phyloP scores from a whole-genome alignment of 2,329 filamentous ascomycete species.

The Epichloe brachyelytri region DNA sequence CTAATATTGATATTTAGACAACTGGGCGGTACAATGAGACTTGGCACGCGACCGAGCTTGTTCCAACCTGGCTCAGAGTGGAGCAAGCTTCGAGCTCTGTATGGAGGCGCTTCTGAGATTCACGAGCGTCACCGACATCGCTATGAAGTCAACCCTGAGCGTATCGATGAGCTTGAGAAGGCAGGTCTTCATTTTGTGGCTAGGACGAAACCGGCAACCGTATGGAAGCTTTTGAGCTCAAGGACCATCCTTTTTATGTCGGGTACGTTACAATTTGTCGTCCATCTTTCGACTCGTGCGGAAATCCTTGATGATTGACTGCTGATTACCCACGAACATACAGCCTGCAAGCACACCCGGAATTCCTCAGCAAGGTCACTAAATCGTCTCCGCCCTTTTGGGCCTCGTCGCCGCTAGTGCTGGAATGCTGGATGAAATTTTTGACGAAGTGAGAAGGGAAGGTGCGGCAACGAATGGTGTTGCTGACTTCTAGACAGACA shows the following conservation, averaged over 20 bases:
- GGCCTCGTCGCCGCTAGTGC: constrained; percentile 73
- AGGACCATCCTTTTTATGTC: constrained; percentile 74
- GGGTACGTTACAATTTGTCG: constrained; percentile 5
- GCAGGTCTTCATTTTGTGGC: constrained; percentile 63
- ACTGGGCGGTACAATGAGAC: constrained; percentile 76
- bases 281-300: neutral
- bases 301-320: neutral
- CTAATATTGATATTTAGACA: constrained; percentile 15
- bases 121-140: constrained; percentile 75
- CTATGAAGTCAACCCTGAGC: constrained; percentile 80
- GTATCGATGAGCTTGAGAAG: constrained; percentile 53
- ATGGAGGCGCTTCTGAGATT: constrained; percentile 44
- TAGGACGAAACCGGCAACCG: constrained; percentile 67
- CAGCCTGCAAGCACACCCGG: constrained; percentile 75
- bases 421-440: constrained; percentile 43
- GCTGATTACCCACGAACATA: neutral
- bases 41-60: constrained; percentile 59
- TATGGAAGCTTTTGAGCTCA: constrained; percentile 74
- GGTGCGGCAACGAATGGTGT: neutral
- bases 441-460: constrained; percentile 5
- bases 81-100: constrained; percentile 64
- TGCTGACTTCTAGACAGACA: constrained; percentile 1
- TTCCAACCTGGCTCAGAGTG: constrained; percentile 69
- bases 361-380: constrained; percentile 54
- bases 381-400: constrained; percentile 45